Evolutionary conservation across 73 alveolate genomes (phyloP), one percentile per base, ranked within the genome.

Genomic region (Paramecium pentaurelia): DNA sequence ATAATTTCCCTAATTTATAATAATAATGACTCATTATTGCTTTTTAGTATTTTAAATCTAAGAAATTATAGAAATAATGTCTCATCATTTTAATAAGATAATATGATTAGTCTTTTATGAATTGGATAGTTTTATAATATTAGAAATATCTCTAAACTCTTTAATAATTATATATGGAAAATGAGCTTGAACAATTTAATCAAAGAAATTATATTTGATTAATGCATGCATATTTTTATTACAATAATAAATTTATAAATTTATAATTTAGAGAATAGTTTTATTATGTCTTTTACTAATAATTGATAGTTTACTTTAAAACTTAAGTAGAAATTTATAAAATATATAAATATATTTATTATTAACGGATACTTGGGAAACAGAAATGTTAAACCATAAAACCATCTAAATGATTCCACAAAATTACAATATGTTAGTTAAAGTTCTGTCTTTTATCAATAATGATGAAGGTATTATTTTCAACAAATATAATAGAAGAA

Each of bases 341-440:
- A 54, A 54, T n/a, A 54, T 54, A 54, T 54, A 54, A 54, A 54
- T 54, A 54, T 54, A 54, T n/a, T 54, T 54, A 54, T 54, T 54
- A 64, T 64, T 64, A 64, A 64, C 84, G 84, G 84, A 64, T 64
- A 27, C 84, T 64, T 64, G 84, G 42, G 84, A 12, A 32, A 42
- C 42, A 64, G 42, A 64, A 64, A 64, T 64, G 84, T 64, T 64
- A 28, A 27, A 64, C 84, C 47, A 64, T 28, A 64, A 64, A 34
- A 28, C 84, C 2, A 28, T 64, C 32, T 12, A 28, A 32, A 64
- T 28, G 84, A 32, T 64, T 28, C 84, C 84, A 64, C 12, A 64
- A 64, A 64, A 64, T 64, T 25, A 51, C 27, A 28, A 64, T 64
- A 14, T 64, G 84, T 28, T 64, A 64, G 84, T 64, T 28, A 64